Percentiles rank a stretch among this genome's conserved stretches.
Evolutionary conservation across 2,329 filamentous ascomycete genomes (phyloP).

Genomic region (Pseudocercospora cruenta): DNA sequence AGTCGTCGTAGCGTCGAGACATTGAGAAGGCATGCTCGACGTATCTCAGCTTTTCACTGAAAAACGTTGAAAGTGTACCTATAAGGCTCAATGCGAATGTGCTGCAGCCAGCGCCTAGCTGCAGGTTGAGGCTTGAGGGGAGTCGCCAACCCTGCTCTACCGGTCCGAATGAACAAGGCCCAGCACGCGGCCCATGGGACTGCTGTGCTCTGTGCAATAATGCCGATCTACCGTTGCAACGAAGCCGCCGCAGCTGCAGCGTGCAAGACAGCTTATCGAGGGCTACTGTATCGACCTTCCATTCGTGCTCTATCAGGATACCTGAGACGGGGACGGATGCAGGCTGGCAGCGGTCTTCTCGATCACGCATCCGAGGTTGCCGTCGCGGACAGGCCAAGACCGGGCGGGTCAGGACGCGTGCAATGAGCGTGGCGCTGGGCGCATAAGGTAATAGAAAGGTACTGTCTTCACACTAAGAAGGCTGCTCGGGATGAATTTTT

Average conservation of each 20-base stretch:
- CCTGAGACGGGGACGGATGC: background rate
- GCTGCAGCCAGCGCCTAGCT: background rate
- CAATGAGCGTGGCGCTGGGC: background rate
- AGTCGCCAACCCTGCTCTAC: background rate
- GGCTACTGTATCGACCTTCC: background rate
- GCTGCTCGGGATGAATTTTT: background rate
- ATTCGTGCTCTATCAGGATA: background rate
- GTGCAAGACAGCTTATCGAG: background rate
- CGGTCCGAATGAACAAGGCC: slow-evolving; percentile 1
- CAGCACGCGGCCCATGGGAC: slow-evolving; percentile 1
- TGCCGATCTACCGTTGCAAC: slow-evolving; percentile 5
- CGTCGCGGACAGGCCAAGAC: background rate
- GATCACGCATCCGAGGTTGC: background rate
- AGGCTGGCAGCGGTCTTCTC: background rate
- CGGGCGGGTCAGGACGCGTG: background rate
- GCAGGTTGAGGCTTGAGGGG: slow-evolving; percentile 5
- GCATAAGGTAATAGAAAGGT: background rate
- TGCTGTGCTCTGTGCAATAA: background rate
- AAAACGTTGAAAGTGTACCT: slow-evolving; percentile 4
- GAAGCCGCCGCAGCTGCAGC: background rate
- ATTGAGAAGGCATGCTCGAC: background rate
- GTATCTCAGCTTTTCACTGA: background rate
- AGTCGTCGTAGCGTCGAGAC: background rate
- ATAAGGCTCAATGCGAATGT: background rate
- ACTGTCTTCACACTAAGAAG: background rate